A percentile compares a stretch with the other conserved stretches of the same genome.
These are phyloP conservation scores for Halophytophthora polymorphica DNA, from an alignment of 352 stramenopile genomes.

Conservation along the genomic window DNA sequence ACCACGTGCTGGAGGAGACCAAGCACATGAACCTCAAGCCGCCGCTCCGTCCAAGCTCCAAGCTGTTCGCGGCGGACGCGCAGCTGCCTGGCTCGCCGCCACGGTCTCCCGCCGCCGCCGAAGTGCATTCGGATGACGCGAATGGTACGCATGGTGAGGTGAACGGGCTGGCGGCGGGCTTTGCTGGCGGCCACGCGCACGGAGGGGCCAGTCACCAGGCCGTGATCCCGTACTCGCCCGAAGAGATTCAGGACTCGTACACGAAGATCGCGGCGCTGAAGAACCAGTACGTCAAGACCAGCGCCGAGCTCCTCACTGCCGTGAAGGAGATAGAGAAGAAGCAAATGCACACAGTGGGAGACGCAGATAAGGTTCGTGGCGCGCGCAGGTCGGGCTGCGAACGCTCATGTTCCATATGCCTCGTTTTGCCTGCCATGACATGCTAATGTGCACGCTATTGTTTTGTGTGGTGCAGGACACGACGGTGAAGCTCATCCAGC, in stretches of 20 bases:
- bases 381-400: background rate
- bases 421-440: background rate
- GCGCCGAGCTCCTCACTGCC: constrained; percentile 50
- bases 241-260: constrained; percentile 87
- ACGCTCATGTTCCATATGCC: background rate
- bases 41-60: constrained; percentile 74
- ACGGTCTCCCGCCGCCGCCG: constrained; percentile 24
- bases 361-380: constrained; percentile 21
- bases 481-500: constrained; percentile 51
- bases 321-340: constrained; percentile 52
- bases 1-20: constrained; percentile 76
- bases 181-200: constrained; percentile 27
- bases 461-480: constrained; percentile 30
- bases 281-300: constrained; percentile 77
- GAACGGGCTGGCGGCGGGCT: constrained; percentile 40
- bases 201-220: constrained; percentile 24
- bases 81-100: constrained; percentile 23
- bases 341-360: constrained; percentile 1
- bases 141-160: constrained; percentile 19
- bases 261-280: constrained; percentile 79
- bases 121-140: constrained; percentile 46
- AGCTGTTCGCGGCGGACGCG: constrained; percentile 63
- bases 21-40: constrained; percentile 86
- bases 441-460: constrained; percentile 2
- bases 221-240: constrained; percentile 68